Evolutionary conservation across 164 flowering plant genomes (phyloP), one percentile per base, ranked within the genome.

Genomic region (grape (Vitis vinifera)): DNA sequence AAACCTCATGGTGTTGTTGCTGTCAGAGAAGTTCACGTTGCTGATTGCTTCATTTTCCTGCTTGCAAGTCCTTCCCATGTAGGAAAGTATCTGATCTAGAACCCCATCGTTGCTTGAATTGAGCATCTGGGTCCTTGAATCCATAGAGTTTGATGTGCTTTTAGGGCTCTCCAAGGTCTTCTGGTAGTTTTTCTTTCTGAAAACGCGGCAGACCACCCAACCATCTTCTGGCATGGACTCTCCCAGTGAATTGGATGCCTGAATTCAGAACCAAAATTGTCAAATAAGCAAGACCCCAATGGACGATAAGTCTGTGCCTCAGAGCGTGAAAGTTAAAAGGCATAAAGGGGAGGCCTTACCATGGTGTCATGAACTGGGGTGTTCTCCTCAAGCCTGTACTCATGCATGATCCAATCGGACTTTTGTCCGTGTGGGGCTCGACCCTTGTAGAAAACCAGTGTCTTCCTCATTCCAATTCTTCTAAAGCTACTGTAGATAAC

Each of bases 341-440:
- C 44, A 3, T 30, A 19, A 19, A 23, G 27, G 27, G 27, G 27
- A 23, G 27, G 27, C 27, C 87, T 69, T 76, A 79, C 82, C 56
- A 62, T 78, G 63, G 79, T 59, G 61, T 80, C 80, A 51, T 65
- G 27, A 30, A 47, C 53, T 60, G 23, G 59, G 59, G 19, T 68
- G 77, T 62, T 80, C 37, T 89, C 97, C 58, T 91, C 98, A 0
- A 93, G 94, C 30, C 98, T 76, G 58, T 93, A 93, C 51, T 93
- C 98, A 69, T 93, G 97, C 98, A 93, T 93, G 76, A 93, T 93
- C 98, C 98, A 93, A 48, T 93, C 97, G 1, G 97, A 91, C 74
- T 90, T 93, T 70, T 89, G 91, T 10, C 98, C 98, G 58, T 91
- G 95, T 1, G 98, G 98, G 29, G 98, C 98, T 68, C 98, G 71